A percentile compares a stretch with the other conserved stretches of the same genome.
These are phyloP conservation scores for Platanus orientalis DNA, from an alignment of 164 flowering plant genomes.

Conservation along the genomic window DNA sequence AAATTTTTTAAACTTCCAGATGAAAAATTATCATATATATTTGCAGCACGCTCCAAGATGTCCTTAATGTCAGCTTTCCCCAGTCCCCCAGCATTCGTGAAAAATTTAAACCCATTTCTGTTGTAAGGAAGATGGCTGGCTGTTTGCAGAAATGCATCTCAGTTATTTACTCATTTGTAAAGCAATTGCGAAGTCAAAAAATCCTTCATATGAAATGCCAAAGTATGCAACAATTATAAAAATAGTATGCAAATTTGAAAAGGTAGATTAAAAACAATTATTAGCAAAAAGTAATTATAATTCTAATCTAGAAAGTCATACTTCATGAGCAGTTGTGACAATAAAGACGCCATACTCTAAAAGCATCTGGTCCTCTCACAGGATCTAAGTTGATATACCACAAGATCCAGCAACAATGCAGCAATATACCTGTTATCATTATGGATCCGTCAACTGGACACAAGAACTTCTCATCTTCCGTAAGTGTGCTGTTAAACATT, in stretches of 20 bases:
- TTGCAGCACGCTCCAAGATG: slow-evolving; percentile 83
- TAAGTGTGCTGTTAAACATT: slow-evolving; percentile 92
- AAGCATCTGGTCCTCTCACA: background rate
- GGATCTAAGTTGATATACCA: background rate
- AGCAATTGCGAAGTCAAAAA: background rate
- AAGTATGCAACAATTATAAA: background rate
- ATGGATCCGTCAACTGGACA: slow-evolving; percentile 97
- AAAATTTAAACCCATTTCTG: slow-evolving; percentile 94
- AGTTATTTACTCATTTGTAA: background rate
- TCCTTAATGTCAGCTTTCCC: slow-evolving; percentile 92
- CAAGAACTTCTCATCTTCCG: slow-evolving; percentile 51
- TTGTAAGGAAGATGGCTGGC: slow-evolving; percentile 99
- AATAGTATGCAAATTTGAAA: background rate
- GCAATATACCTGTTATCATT: slow-evolving; percentile 83
- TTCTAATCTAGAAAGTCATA: background rate
- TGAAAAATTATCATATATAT: slow-evolving; percentile 45
- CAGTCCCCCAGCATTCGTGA: slow-evolving; percentile 89
- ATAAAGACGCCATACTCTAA: background rate
- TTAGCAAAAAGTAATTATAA: too few species aligned
- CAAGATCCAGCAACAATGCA: background rate
- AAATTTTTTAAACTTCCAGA: slow-evolving; percentile 36
- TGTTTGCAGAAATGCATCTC: slow-evolving; percentile 32
- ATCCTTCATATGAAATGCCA: background rate
- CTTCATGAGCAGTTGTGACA: too few species aligned
- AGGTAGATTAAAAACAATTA: background rate